These are phyloP conservation scores for Carex cristatella DNA, from an alignment of 176 grass and related monocot species.

Conservation along the genomic window DNA sequence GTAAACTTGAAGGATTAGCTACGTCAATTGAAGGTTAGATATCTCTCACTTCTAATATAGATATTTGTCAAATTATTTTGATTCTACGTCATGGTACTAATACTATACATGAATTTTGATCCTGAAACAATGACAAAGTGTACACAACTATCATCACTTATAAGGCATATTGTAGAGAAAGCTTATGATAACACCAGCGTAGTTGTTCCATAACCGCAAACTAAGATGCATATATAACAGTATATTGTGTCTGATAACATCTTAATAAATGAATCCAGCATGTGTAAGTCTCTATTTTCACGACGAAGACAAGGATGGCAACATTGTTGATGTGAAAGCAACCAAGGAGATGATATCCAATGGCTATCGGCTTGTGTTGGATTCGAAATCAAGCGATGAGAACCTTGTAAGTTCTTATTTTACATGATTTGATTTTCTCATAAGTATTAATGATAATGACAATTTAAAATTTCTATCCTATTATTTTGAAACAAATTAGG, in stretches of 20 bases:
- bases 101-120: not conserved
- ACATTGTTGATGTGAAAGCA: slow-evolving; percentile 30
- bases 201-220: not conserved
- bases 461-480: not conserved
- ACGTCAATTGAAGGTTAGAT: slow-evolving; percentile 70
- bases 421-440: not conserved
- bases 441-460: not conserved
- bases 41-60: not conserved
- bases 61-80: not conserved
- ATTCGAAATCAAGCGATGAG: slow-evolving; percentile 93
- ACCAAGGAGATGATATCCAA: slow-evolving; percentile 51
- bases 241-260: not conserved
- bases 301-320: slow-evolving; percentile 41
- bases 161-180: not conserved
- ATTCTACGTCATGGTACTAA: not conserved
- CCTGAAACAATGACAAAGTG: not conserved
- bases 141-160: not conserved
- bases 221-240: not conserved
- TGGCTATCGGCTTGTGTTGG: slow-evolving; percentile 60
- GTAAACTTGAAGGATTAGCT: slow-evolving; percentile 74
- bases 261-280: slow-evolving; percentile 42
- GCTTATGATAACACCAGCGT: not conserved
- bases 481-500: slow-evolving; percentile 34
- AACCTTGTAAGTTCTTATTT: slow-evolving; percentile 45
- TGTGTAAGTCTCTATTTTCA: slow-evolving; percentile 70